phyloP scores from a whole-genome alignment of 306 rosid genomes.

The Fagus sylvatica region DNA sequence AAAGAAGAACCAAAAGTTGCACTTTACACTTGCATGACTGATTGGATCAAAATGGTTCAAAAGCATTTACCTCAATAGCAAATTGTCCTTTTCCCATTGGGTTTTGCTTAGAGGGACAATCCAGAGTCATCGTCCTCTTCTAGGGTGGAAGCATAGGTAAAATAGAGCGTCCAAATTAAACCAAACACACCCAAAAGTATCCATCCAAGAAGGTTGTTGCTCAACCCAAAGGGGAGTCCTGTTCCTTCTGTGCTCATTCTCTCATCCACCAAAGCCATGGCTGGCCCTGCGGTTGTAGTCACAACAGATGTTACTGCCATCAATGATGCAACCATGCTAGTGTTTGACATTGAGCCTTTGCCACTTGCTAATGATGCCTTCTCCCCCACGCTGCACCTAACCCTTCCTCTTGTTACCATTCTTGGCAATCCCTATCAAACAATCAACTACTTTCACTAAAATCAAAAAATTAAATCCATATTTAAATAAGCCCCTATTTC shows the following conservation, averaged over 20 bases:
- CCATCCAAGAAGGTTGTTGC: slow-evolving; percentile 94
- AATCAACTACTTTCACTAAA: too few relatives aligned
- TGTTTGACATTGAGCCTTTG: slow-evolving; percentile 22
- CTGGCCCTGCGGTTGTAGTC: slow-evolving; percentile 64
- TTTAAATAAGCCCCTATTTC: too few relatives aligned
- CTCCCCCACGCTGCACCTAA: slow-evolving; percentile 17
- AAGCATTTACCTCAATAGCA: neutral
- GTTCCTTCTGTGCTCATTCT: slow-evolving; percentile 92
- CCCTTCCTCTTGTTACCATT: slow-evolving; percentile 11
- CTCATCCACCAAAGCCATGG: slow-evolving; percentile 94
- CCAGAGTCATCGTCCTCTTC: slow-evolving; percentile 98
- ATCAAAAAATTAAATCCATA: too few relatives aligned
- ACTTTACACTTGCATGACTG: too few relatives aligned
- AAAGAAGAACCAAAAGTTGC: too few relatives aligned
- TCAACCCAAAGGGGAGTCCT: slow-evolving; percentile 95
- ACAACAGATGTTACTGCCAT: slow-evolving; percentile 50
- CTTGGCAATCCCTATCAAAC: neutral
- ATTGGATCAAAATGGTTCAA: neutral
- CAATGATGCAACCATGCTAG: slow-evolving; percentile 66
- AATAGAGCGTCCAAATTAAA: slow-evolving; percentile 65
- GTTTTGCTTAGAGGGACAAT: slow-evolving; percentile 57
- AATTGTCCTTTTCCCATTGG: neutral
- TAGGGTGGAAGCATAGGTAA: slow-evolving; percentile 59
- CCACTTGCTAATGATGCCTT: neutral
- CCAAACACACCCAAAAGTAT: slow-evolving; percentile 71